Evolutionary conservation across 345 rosid species (phyloP).

Genomic region (Gossypium arboreum): DNA sequence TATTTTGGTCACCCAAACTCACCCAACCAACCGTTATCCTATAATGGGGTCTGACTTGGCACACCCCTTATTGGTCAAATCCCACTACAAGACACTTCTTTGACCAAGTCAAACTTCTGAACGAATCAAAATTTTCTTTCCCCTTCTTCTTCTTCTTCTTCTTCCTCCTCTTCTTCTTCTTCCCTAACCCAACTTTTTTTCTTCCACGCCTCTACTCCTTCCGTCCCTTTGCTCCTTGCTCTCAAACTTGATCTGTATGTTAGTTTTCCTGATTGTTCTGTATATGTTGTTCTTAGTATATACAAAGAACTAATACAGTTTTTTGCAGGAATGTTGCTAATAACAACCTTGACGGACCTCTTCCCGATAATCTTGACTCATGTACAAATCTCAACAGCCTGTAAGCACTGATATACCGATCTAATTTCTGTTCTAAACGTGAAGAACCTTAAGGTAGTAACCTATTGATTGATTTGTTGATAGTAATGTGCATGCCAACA

Average conservation of each 20-base stretch:
- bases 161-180: too few relatives aligned
- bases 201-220: too few relatives aligned
- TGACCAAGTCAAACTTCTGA: too few relatives aligned
- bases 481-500: conserved; percentile 87
- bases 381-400: conserved; percentile 89
- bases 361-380: conserved; percentile 80
- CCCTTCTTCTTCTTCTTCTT: too few relatives aligned
- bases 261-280: conserved; percentile 1
- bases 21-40: too few relatives aligned
- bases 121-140: too few relatives aligned
- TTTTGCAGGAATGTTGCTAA: conserved; percentile 73
- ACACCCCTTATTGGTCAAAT: too few relatives aligned
- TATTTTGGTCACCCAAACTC: too few relatives aligned
- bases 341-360: conserved; percentile 75
- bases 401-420: conserved; percentile 31
- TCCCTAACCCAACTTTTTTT: too few relatives aligned
- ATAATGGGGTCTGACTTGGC: too few relatives aligned
- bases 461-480: conserved; percentile 23
- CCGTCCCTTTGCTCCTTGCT: too few relatives aligned
- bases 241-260: conserved; percentile 57
- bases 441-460: background rate
- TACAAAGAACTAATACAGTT: conserved; percentile 1
- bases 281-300: background rate
- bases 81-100: too few relatives aligned
- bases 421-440: background rate